Evolutionary conservation across 495 filamentous ascomycete species (phyloP).

Genomic region (Penicillium lagena): DNA sequence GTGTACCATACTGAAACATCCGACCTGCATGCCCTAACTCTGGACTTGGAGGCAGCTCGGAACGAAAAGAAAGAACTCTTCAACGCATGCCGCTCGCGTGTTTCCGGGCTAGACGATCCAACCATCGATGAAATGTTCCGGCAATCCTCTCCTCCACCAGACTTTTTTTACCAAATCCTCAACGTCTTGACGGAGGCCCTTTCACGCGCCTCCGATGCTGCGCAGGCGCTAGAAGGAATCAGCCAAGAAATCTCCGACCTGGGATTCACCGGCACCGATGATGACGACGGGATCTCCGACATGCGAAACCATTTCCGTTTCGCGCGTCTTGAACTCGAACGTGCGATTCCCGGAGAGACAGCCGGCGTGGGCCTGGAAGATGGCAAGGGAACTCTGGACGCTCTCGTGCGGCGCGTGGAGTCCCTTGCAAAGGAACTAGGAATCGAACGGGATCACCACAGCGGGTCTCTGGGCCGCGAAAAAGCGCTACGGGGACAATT

Average conservation of each 20-base stretch:
- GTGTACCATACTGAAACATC: slow-evolving; percentile 6
- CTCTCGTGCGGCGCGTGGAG: slow-evolving; percentile 28
- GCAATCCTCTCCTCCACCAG: slow-evolving; percentile 29
- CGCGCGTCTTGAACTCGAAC: slow-evolving; percentile 63
- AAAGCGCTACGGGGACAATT: slow-evolving; percentile 37
- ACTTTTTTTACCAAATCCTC: slow-evolving; percentile 31
- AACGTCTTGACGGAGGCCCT: slow-evolving; percentile 27
- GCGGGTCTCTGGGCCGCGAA: slow-evolving; percentile 28
- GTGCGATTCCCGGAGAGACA: slow-evolving; percentile 58
- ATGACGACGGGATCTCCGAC: slow-evolving; percentile 42
- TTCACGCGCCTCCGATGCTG: slow-evolving; percentile 29
- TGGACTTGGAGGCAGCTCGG: slow-evolving; percentile 31
- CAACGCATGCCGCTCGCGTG: slow-evolving; percentile 29
- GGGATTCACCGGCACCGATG: slow-evolving; percentile 47
- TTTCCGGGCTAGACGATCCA: slow-evolving; percentile 25
- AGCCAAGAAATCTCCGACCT: slow-evolving; percentile 38
- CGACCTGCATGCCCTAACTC: slow-evolving; percentile 17
- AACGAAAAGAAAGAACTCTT: slow-evolving; percentile 35
- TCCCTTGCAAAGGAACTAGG: slow-evolving; percentile 29
- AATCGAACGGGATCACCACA: slow-evolving; percentile 21
- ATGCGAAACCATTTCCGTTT: slow-evolving; percentile 51
- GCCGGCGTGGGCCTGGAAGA: slow-evolving; percentile 33
- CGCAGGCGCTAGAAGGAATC: slow-evolving; percentile 29
- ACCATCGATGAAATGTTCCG: slow-evolving; percentile 25
- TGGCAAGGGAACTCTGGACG: slow-evolving; percentile 31